Base-by-base conservation (phyloP, 2,329 filamentous ascomycete species). In the Aspergillus jensenii region DNA sequence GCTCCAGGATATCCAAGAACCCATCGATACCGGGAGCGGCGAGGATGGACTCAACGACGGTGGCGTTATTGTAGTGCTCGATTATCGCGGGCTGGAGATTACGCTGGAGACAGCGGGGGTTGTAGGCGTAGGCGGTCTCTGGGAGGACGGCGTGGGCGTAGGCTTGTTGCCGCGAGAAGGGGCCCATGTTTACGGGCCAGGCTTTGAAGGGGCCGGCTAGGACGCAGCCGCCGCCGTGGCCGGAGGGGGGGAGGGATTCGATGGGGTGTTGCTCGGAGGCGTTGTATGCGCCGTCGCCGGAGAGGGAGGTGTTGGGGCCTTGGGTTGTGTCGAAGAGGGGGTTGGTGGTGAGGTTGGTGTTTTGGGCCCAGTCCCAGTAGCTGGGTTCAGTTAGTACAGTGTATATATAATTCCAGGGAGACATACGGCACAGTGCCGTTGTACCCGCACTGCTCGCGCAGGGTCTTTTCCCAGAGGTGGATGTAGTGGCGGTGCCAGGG, bases 401-500 rank as follows among this genome's bases (percentile, higher is more conserved):
- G 11, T 33, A 12, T 33, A 33, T 9, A 33, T 33, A 8, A 33
- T 33, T 33, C 2, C 31, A n/a, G 23, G 6, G 14, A 27, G 17
- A 48, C 62, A n/a, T 52, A 65, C 61, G 62, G 62, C 3, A 60
- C 21, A 3, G n/a, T 23, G 11, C 62, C 59, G 11, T 19, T 53
- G 21, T 63, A 65, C 14, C 56, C 51, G 40, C 62, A 65, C 55
- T 65, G 61, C 3, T 62, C 41, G 23, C 56, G 57, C 1, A 65
- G 41, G 3, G 59, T 56, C 8, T 21, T 52, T 21, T 63, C 62
- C 46, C 55, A 65, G 3, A 65, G 57, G 9, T 27, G 51, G 21
- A 58, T 25, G 44, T 57, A 62, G 21, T 65, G 59, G 4, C 62
- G 62, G 55, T 65, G 62, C 62, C 62, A 65, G 7, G 61, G 52